Evolutionary conservation across 2,329 filamentous ascomycete species (phyloP), one percentile per base, ranked within the genome.

Genomic region (Graphilbum fragrans): DNA sequence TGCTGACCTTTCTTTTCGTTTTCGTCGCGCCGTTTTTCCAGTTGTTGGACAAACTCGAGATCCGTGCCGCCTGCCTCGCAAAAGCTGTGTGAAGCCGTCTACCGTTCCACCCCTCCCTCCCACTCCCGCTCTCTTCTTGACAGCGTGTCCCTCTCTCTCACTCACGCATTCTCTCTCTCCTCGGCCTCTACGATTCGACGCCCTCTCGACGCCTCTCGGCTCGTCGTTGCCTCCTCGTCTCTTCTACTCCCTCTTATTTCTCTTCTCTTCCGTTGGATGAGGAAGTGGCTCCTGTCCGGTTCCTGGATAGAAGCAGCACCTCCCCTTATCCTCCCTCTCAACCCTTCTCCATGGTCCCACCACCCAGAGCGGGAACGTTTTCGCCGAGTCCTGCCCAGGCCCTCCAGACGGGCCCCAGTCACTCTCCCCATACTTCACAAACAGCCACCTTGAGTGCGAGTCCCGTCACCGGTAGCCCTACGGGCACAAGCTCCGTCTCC

Each of bases 401-500:
- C 56, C 62, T 74, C 50, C 70, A 75, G 58, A 74, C 70, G 55
- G 70, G 70, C 58, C 59, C 61, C 49, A 65, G 62, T 56, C 67
- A 75, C 57, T 73, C 71, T 47, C 68, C 71, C 39, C 69, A 75
- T 61, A 67, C 69, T 53, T 72, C 72, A 52, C 71, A 76, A 57
- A 56, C 66, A 55, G 69, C 69, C 52, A 64, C 67, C 54, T 61
- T 74, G 57, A 75, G 70, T 67, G 69, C 72, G 51, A 77, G 71
- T 61, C 71, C 72, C 53, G 74, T 69, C 64, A 74, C 70, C 54
- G 74, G 65, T 62, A 78, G 74, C 62, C 73, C 73, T 57, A 77
- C 72, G 55, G 72, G 72, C 61, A 68, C 65, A 50, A 76, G 64
- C 57, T 81, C 80, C 57, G 72, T 96, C 53, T 83, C 83, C 47